Conservation (phyloP, 257 asterid species). For the Capsicum chinense region DNA sequence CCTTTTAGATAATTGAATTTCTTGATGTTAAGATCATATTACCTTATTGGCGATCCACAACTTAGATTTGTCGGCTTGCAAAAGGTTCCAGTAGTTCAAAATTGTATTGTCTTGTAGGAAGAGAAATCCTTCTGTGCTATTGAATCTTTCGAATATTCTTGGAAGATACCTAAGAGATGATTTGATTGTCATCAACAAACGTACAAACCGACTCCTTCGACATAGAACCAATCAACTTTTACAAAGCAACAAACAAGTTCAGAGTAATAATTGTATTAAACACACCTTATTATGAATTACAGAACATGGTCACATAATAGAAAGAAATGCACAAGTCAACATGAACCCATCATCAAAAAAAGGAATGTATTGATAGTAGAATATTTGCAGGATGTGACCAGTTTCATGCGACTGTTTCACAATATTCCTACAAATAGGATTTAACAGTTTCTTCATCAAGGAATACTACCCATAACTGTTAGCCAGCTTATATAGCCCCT, state of each 20-base stretch:
- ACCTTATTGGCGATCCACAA: slow-evolving; percentile 58
- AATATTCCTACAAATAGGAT: background rate
- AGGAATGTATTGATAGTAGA: background rate
- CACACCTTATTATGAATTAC: background rate
- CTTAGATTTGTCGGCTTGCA: slow-evolving; percentile 52
- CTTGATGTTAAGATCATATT: slow-evolving; percentile 11
- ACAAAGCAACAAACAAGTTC: slow-evolving; percentile 3
- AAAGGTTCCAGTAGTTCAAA: slow-evolving; percentile 53
- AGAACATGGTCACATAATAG: background rate
- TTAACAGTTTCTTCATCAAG: background rate
- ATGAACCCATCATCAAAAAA: background rate
- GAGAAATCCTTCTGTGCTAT: slow-evolving; percentile 48
- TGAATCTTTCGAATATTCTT: slow-evolving; percentile 39
- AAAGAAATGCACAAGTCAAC: background rate
- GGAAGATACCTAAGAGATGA: slow-evolving; percentile 43
- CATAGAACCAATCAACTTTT: background rate
- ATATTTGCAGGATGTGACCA: slow-evolving; percentile 18
- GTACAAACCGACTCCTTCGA: background rate
- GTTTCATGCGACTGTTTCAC: background rate
- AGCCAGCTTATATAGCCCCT: background rate
- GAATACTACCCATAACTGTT: background rate
- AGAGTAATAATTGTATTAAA: background rate
- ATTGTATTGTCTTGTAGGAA: slow-evolving; percentile 50
- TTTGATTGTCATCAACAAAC: slow-evolving; percentile 17
- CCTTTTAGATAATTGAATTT: background rate